Base-by-base conservation (phyloP, 768 basidiomycete genomes). In the Crepidotus variabilis region DNA sequence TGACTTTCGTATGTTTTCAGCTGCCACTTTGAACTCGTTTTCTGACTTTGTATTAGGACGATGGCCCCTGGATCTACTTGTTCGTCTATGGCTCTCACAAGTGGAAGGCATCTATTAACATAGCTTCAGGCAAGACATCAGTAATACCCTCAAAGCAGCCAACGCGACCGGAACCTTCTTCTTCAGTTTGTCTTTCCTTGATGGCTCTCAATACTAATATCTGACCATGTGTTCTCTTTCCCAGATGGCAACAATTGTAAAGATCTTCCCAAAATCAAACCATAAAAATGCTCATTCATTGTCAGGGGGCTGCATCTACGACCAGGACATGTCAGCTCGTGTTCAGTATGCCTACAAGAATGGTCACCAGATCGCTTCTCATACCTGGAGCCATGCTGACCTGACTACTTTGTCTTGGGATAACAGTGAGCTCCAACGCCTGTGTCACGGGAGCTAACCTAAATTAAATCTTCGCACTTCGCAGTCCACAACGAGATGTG, bases 401-500 rank as follows among this genome's bases (percentile, higher is more conserved):
- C 61, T 79, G 43, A 67, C 69, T 0, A 72, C 71, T 0, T 68
- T 78, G 16, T 63, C 69, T 14, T 76, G 67, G 70, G 73, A 76
- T 57, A 58, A 77, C 63, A 73, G 76, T 77, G 22, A 56, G 74
- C 60, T 47, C 20, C 50, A 24, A 21, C 21, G 20, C 14, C 16
- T 48, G 34, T 14, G 10, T 39, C 22, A 46, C 47, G 1, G 2
- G 13, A 8, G 14, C 21, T 21, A 49, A 13, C 35, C 49, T 18
- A 22, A 47, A n/a, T 43, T 22, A 4, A 22, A 21, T 50, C 20
- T 22, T 20, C 46, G 16, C 47, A 48, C 20, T 16, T 22, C 28
- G 24, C 20, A 79, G 75, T 78, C 45, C 75, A 78, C 45, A 66
- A 76, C 55, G 73, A 79, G 59, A 76, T 78, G 75, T 78, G 71